Percentiles rank a stretch among this genome's conserved stretches.
Evolutionary conservation across 208 protist genomes (phyloP).

Genomic region (Trichomonas vaginalis): DNA sequence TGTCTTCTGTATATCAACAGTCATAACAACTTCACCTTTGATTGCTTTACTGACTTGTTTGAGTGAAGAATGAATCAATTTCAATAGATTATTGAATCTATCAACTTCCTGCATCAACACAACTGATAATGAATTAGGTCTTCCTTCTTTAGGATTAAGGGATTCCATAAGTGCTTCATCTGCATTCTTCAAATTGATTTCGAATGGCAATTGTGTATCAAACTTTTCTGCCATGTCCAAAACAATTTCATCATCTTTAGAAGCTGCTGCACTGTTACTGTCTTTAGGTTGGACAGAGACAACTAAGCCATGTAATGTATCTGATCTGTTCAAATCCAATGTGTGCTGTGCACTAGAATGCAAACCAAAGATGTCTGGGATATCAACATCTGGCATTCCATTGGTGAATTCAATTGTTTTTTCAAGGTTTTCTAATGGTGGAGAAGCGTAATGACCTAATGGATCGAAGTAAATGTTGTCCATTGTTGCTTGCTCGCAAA

Average conservation of each 20-base stretch:
- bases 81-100: background rate
- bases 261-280: constrained; percentile 24
- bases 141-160: background rate
- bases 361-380: constrained; percentile 81
- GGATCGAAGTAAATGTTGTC: constrained; percentile 58
- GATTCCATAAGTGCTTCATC: background rate
- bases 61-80: constrained; percentile 12
- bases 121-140: background rate
- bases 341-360: constrained; percentile 83
- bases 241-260: constrained; percentile 66
- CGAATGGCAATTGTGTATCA: constrained; percentile 32
- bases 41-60: constrained; percentile 71
- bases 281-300: constrained; percentile 66
- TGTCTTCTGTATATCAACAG: constrained; percentile 73
- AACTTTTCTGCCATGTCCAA: constrained; percentile 66
- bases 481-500: constrained; percentile 55
- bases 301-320: constrained; percentile 64
- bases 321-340: constrained; percentile 73
- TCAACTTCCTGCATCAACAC: background rate
- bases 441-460: background rate
- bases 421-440: background rate
- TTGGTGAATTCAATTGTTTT: background rate
- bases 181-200: background rate
- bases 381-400: constrained; percentile 53
- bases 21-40: constrained; percentile 81